These are phyloP conservation scores for Fusarium sp. DNA, from an alignment of 2,329 filamentous ascomycete genomes.

Conservation along the genomic window DNA sequence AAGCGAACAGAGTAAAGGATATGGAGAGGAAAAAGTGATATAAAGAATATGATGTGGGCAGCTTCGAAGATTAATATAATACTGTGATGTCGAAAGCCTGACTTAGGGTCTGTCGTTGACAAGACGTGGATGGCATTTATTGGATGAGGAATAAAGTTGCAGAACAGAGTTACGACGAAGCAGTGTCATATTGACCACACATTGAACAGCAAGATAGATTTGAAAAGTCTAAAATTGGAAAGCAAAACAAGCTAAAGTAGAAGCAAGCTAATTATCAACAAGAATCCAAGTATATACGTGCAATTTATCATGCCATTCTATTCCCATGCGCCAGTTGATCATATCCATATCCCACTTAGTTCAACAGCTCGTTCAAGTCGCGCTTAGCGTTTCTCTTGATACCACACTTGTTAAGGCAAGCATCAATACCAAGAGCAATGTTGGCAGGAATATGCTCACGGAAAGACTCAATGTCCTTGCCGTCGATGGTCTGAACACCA, in stretches of 20 bases:
- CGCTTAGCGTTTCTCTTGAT: slow-evolving; percentile 14
- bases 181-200: no score
- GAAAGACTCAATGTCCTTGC: slow-evolving; percentile 24
- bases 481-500: slow-evolving; percentile 4
- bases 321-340: background rate
- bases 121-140: fast-evolving
- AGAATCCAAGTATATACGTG: background rate
- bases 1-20: no score
- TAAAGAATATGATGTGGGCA: no score
- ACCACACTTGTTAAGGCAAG: slow-evolving; percentile 23
- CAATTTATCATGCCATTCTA: background rate
- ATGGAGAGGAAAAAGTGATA: no score
- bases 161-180: background rate
- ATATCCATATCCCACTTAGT: background rate
- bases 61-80: no score
- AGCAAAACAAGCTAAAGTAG: background rate
- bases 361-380: slow-evolving; percentile 4
- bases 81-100: no score
- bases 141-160: background rate
- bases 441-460: background rate
- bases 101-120: background rate
- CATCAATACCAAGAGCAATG: slow-evolving; percentile 22
- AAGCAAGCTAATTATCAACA: background rate
- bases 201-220: background rate
- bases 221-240: background rate